Base-by-base conservation (phyloP, 805 yeast species). In the Teunomyces funiuensis region DNA sequence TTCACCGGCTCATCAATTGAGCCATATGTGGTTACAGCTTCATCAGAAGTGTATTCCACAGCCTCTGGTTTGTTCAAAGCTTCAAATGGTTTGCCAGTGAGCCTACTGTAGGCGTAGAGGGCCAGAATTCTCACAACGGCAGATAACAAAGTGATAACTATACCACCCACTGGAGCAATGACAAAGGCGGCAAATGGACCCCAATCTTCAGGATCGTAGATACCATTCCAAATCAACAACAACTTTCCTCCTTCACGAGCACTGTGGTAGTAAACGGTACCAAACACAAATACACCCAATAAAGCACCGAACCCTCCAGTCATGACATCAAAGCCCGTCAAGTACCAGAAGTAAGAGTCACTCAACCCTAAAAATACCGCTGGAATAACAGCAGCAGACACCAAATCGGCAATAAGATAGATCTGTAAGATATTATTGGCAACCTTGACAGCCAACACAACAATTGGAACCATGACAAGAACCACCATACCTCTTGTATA, bases 161-260 rank as follows among this genome's bases (percentile, higher is more conserved):
- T 49, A 8, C 91, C 88, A 19, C 91, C 95, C 29, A 82, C 73
- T 5, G 97, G 97, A 1, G 97, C 93, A 47, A 83, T 85, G 5
- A 86, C 91, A 63, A 90, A 90, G 2, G 97, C 96, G 17, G 96
- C 97, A 66, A 90, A 90, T 0, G 95, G 82, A 53, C 95, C 87
- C 97, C 97, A 90, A 58, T 90, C 97, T 37, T 74, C 77, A 5
- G 77, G 69, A 46, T 74, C 69, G 55, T 90, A 90, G 19, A 90
- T 66, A 33, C 97, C 97, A 53, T 85, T 81, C 80, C 83, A 78
- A 40, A 90, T 72, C 44, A 90, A 67, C 39, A 90, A 65, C 39
- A 90, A 71, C 46, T 74, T 74, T 13, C 85, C 97, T 53, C 97
- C 97, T 45, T 82, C 86, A 40, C 65, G 61, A 7, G 95, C 91